Percentiles rank a stretch among this genome's conserved stretches.
phyloP scores from a whole-genome alignment of 2,329 filamentous ascomycete species.

The Hypomyces rosellus region DNA sequence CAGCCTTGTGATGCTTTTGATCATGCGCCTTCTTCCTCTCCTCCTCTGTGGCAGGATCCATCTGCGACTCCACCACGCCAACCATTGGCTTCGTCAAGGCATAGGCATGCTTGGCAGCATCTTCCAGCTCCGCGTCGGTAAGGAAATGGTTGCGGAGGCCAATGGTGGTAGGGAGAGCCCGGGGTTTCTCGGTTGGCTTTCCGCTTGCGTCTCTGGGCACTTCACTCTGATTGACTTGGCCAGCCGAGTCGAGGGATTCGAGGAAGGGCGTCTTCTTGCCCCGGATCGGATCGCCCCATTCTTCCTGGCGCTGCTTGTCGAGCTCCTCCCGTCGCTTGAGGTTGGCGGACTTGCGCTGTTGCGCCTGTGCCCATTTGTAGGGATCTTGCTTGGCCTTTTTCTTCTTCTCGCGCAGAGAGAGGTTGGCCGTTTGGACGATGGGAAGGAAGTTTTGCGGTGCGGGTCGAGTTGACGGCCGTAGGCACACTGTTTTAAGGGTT shows the following conservation, averaged over 20 bases:
- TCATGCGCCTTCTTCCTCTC: slow-evolving; percentile 39
- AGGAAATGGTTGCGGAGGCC: slow-evolving; percentile 72
- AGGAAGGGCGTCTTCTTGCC: slow-evolving; percentile 78
- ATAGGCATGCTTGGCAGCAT: slow-evolving; percentile 61
- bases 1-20: slow-evolving; percentile 57
- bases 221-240: slow-evolving; percentile 35
- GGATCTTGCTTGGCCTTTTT: slow-evolving; percentile 68
- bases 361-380: slow-evolving; percentile 72
- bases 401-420: slow-evolving; percentile 57
- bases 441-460: slow-evolving; percentile 47
- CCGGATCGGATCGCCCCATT: slow-evolving; percentile 70
- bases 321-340: slow-evolving; percentile 67
- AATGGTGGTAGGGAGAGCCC: slow-evolving; percentile 39
- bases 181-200: slow-evolving; percentile 32
- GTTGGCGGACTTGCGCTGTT: slow-evolving; percentile 79
- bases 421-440: slow-evolving; percentile 57
- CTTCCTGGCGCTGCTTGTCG: slow-evolving; percentile 54
- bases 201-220: slow-evolving; percentile 36
- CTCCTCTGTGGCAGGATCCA: slow-evolving; percentile 36
- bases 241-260: slow-evolving; percentile 67
- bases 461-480: slow-evolving; percentile 47
- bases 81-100: slow-evolving; percentile 55
- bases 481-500: slow-evolving; percentile 44
- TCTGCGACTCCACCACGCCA: slow-evolving; percentile 28
- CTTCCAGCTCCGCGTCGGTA: slow-evolving; percentile 57